Evolutionary conservation across 177 flowering plant species (phyloP).

Genomic region (Vitis hybrid): DNA sequence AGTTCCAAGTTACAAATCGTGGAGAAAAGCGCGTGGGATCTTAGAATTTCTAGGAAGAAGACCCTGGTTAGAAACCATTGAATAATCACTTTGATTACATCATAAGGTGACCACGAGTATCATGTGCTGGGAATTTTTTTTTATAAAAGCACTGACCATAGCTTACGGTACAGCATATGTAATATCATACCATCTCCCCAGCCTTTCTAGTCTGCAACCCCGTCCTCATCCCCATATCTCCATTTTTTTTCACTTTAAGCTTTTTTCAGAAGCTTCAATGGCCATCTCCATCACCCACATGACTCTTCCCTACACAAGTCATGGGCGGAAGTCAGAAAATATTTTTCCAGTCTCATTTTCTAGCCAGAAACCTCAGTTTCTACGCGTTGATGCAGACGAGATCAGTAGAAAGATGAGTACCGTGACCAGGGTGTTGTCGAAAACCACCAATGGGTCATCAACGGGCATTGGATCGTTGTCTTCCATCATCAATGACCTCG

Average conservation of each 20-base stretch:
- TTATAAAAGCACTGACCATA: too few relatives aligned
- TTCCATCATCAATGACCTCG: constrained; percentile 23
- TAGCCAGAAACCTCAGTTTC: not conserved
- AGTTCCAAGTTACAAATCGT: too few relatives aligned
- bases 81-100: too few relatives aligned
- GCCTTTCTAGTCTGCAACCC: not conserved
- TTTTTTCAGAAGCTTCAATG: constrained; percentile 4
- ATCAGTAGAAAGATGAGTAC: not conserved
- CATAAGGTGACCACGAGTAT: too few relatives aligned
- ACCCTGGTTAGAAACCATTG: too few relatives aligned
- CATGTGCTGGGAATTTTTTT: too few relatives aligned
- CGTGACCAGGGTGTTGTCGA: constrained; percentile 13
- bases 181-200: not conserved
- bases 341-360: not conserved
- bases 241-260: not conserved
- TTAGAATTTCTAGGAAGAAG: too few relatives aligned
- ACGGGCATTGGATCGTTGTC: constrained; percentile 10
- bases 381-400: not conserved
- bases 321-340: not conserved
- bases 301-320: not conserved
- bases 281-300: constrained; percentile 13
- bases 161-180: too few relatives aligned
- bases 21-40: too few relatives aligned
- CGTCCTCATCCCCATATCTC: not conserved
- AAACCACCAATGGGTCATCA: constrained; percentile 11